Conservation (phyloP, 1,284 basidiomycete species). For the Irpex sp. region DNA sequence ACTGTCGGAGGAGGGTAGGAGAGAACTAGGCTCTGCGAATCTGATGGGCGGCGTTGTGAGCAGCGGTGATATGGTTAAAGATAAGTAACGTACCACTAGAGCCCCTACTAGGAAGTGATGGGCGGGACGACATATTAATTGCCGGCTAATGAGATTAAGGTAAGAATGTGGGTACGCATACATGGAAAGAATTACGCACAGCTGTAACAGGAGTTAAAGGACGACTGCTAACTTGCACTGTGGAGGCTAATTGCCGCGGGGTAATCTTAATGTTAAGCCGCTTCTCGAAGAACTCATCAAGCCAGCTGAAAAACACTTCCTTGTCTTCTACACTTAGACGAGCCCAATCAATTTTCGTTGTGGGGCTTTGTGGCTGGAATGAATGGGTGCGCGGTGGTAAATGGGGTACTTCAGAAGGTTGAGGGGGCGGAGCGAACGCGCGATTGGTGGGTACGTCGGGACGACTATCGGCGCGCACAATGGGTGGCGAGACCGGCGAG, state of each 20-base stretch:
- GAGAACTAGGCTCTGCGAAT: slow-evolving; percentile 24
- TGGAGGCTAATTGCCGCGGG: slow-evolving; percentile 10
- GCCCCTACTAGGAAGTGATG: slow-evolving; percentile 10
- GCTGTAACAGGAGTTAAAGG: slow-evolving; percentile 20
- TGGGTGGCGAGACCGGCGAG: slow-evolving; percentile 4
- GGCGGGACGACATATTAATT: slow-evolving; percentile 20
- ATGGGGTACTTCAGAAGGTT: slow-evolving; percentile 18
- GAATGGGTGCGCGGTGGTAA: not conserved
- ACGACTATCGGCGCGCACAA: slow-evolving; percentile 28
- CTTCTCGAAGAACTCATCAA: slow-evolving; percentile 81
- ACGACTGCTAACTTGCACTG: slow-evolving; percentile 12
- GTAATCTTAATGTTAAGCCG: slow-evolving; percentile 36
- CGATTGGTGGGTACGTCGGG: slow-evolving; percentile 20
- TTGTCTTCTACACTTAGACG: slow-evolving; percentile 76
- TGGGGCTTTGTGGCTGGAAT: not conserved
- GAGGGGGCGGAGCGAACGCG: slow-evolving; percentile 3
- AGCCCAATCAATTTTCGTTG: slow-evolving; percentile 67
- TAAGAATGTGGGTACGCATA: not conserved
- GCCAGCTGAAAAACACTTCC: slow-evolving; percentile 75
- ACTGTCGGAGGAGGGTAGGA: slow-evolving; percentile 40
- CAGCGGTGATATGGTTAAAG: not conserved
- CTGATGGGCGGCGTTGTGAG: not conserved
- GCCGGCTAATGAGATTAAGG: slow-evolving; percentile 17
- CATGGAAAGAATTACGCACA: slow-evolving; percentile 10
- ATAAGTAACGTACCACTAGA: slow-evolving; percentile 4